Conservation (phyloP, 139 green algal genomes). For the Haematococcus lacustris region DNA sequence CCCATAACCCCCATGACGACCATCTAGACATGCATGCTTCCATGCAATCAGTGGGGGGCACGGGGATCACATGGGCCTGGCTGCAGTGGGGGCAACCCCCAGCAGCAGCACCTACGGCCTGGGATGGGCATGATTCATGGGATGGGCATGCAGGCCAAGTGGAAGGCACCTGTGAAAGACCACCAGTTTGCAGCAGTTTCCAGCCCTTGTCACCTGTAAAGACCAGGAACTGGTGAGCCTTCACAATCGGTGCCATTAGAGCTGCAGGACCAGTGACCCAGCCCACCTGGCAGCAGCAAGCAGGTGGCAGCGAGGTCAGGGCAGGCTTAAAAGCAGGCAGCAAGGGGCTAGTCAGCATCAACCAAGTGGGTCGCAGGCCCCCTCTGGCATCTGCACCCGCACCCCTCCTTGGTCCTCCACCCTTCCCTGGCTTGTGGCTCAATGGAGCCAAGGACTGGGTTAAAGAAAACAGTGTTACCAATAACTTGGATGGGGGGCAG, state of each 20-base stretch:
- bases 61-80: too few species aligned
- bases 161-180: too few species aligned
- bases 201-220: conserved; percentile 77
- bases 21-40: too few species aligned
- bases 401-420: too few species aligned
- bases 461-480: background rate
- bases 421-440: too few species aligned
- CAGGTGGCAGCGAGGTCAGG: background rate
- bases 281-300: conserved; percentile 47
- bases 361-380: background rate
- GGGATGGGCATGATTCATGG: too few species aligned
- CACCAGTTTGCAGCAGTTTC: too few species aligned
- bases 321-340: background rate
- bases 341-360: background rate
- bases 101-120: too few species aligned
- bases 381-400: background rate
- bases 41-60: too few species aligned
- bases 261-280: conserved; percentile 61
- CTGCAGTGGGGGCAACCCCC: too few species aligned
- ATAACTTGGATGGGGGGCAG: background rate
- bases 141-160: too few species aligned
- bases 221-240: conserved; percentile 75
- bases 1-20: too few species aligned
- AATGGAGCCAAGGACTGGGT: background rate
- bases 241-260: conserved; percentile 60